Percentiles rank a stretch among this genome's conserved stretches.
These are phyloP conservation scores for Leishmania amazonensis DNA, from an alignment of 208 protist species.

Conservation along the genomic window DNA sequence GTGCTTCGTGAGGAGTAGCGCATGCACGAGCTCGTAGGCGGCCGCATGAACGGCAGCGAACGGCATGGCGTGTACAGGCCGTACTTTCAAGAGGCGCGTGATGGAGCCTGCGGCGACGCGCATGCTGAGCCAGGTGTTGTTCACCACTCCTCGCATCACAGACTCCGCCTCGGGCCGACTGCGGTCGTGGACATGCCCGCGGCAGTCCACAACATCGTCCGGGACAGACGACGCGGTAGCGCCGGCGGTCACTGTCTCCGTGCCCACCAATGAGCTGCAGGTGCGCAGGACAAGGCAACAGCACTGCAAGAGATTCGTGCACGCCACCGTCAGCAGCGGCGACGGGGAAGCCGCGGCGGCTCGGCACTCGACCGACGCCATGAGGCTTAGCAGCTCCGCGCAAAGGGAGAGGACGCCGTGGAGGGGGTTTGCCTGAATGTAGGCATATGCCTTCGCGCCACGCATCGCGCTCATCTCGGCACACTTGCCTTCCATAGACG, in stretches of 20 bases:
- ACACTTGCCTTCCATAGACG: constrained; percentile 29
- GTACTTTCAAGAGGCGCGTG: constrained; percentile 42
- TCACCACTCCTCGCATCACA: constrained; percentile 81
- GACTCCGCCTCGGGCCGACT: constrained; percentile 44
- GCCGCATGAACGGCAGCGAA: constrained; percentile 39
- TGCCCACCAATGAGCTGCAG: constrained; percentile 44
- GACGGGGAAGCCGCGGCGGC: not conserved
- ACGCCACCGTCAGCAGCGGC: constrained; percentile 20
- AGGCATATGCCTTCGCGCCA: constrained; percentile 44
- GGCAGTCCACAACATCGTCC: constrained; percentile 79
- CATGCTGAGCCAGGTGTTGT: constrained; percentile 91
- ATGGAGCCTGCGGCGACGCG: constrained; percentile 59
- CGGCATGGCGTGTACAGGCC: constrained; percentile 42
- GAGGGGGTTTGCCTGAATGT: constrained; percentile 59
- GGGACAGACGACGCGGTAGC: not conserved
- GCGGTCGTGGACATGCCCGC: constrained; percentile 83
- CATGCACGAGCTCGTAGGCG: constrained; percentile 67
- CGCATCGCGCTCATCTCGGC: constrained; percentile 31
- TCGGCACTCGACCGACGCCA: constrained; percentile 12
- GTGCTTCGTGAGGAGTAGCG: constrained; percentile 88
- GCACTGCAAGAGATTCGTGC: constrained; percentile 48
- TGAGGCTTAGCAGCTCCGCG: constrained; percentile 40
- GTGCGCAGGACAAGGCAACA: constrained; percentile 51
- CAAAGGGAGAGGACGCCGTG: constrained; percentile 79
- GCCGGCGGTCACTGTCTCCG: constrained; percentile 25